phyloP scores from a whole-genome alignment of 345 rosid species.

The Syzygium jambos region DNA sequence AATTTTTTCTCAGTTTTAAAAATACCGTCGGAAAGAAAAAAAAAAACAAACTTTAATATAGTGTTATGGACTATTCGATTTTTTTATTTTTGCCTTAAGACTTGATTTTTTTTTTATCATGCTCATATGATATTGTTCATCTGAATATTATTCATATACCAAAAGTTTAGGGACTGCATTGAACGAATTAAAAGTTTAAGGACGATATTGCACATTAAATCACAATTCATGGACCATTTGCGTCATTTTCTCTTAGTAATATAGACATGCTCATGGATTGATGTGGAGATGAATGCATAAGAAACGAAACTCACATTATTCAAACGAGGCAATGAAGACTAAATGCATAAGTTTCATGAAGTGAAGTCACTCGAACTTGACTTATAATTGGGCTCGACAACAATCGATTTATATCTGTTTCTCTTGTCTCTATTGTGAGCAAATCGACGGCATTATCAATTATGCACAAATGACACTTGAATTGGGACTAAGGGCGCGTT shows the following conservation, averaged over 20 bases:
- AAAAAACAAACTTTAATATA: not conserved
- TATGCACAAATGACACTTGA: not conserved
- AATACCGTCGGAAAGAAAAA: not conserved
- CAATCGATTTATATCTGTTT: not conserved
- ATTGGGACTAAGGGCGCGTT: not conserved
- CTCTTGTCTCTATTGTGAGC: not conserved
- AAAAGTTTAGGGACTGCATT: not conserved
- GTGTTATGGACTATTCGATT: fast-evolving
- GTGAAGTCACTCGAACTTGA: not conserved
- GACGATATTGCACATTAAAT: not conserved
- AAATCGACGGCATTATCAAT: not conserved
- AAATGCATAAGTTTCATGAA: not conserved
- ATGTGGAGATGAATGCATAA: not conserved
- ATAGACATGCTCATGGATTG: not conserved
- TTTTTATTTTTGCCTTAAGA: not conserved
- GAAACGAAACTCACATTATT: too few relatives aligned
- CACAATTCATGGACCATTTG: fast-evolving
- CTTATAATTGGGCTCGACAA: not conserved
- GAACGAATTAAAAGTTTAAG: not conserved
- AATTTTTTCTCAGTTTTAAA: fast-evolving
- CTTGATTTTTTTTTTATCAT: not conserved
- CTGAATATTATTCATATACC: not conserved
- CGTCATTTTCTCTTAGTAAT: not conserved
- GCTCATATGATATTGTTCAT: fast-evolving
- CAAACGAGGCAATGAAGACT: not conserved